Conservation (phyloP, 345 rosid species). For the Triadica sebifera region DNA sequence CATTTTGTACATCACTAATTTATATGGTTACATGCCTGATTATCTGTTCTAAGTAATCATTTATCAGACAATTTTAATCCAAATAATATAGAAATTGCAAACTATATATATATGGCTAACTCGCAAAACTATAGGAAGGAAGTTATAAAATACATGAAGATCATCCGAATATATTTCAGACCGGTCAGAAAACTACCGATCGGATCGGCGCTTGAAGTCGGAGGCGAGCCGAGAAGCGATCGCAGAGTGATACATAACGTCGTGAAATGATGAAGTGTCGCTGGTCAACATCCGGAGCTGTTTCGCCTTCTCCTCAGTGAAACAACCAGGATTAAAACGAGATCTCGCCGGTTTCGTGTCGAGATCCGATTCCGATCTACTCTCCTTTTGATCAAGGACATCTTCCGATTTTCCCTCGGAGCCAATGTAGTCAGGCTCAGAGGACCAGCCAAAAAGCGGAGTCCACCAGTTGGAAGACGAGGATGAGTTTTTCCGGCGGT, state of each 20-base stretch:
- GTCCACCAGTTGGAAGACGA: slow-evolving; percentile 46
- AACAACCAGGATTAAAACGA: slow-evolving; percentile 42
- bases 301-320: slow-evolving; percentile 63
- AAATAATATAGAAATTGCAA: background rate
- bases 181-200: slow-evolving; percentile 3
- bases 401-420: slow-evolving; percentile 6
- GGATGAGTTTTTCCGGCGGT: slow-evolving; percentile 14
- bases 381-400: background rate
- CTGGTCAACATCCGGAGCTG: slow-evolving; percentile 57
- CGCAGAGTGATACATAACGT: slow-evolving; percentile 74
- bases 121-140: background rate
- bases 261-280: slow-evolving; percentile 44
- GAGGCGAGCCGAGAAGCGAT: slow-evolving; percentile 63
- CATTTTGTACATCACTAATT: background rate
- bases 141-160: background rate
- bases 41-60: background rate
- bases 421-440: slow-evolving; percentile 56
- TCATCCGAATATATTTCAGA: too few relatives aligned
- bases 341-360: slow-evolving; percentile 20
- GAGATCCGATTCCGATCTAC: slow-evolving; percentile 8
- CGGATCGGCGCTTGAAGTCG: slow-evolving; percentile 36
- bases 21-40: background rate
- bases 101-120: background rate
- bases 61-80: background rate
- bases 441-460: slow-evolving; percentile 55